Conservation (phyloP, 1,284 basidiomycete genomes). For the Neonothopanus nambi region DNA sequence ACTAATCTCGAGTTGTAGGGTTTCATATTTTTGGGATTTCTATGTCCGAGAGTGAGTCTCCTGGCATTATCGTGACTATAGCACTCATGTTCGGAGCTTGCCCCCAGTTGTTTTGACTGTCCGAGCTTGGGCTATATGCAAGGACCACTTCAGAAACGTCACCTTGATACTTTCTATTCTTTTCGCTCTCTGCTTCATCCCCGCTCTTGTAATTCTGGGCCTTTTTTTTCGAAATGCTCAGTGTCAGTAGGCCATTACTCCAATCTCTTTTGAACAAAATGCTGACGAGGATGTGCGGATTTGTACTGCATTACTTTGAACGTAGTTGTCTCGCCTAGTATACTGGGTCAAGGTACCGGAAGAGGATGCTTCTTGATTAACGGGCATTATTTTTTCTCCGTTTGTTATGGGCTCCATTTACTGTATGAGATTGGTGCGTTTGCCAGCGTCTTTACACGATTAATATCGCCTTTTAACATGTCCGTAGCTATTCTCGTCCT, state of each 20-base stretch:
- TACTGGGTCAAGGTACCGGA: background rate
- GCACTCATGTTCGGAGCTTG: background rate
- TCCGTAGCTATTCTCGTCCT: background rate
- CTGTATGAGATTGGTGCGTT: conserved; percentile 1
- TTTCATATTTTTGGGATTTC: conserved; percentile 1
- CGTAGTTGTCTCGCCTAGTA: background rate
- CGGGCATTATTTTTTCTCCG: too few species aligned
- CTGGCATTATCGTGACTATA: background rate
- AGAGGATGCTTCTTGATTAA: background rate
- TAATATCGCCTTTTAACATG: background rate
- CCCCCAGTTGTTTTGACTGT: background rate
- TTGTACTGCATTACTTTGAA: background rate
- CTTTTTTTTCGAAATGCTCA: background rate
- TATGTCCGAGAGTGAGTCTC: too few species aligned
- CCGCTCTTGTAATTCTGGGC: background rate
- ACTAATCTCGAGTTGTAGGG: background rate
- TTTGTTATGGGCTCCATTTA: background rate
- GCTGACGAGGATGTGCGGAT: too few species aligned
- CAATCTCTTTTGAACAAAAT: background rate
- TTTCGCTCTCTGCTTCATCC: background rate
- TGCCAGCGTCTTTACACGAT: background rate
- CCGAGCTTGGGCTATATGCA: background rate
- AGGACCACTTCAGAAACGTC: background rate
- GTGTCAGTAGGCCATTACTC: background rate
- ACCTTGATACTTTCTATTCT: background rate